phyloP scores from a whole-genome alignment of 2,329 filamentous ascomycete genomes.

The Ophiocordyceps robertsii region DNA sequence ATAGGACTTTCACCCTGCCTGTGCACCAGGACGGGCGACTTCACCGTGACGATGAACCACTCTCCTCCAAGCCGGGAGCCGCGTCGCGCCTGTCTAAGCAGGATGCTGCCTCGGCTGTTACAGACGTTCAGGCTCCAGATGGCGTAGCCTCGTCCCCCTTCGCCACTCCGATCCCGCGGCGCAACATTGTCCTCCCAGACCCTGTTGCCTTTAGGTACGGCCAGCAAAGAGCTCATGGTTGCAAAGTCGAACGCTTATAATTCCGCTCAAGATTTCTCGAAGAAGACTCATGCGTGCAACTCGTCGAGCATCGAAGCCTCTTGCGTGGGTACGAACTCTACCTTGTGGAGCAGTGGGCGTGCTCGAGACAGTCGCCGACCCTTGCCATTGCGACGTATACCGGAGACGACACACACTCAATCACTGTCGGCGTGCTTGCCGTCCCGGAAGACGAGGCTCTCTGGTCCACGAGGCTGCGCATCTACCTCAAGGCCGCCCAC shows the following conservation, averaged over 20 bases:
- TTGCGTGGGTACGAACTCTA: constrained; percentile 85
- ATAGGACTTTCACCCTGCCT: constrained; percentile 3
- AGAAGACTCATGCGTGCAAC: constrained; percentile 63
- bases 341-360: constrained; percentile 94
- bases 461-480: constrained; percentile 67
- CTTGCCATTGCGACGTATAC: constrained; percentile 90
- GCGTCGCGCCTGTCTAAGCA: neutral
- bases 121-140: constrained; percentile 4
- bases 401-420: constrained; percentile 64
- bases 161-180: constrained; percentile 17
- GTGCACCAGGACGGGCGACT: constrained; percentile 3
- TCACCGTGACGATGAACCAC: constrained; percentile 4
- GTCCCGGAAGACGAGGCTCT: constrained; percentile 66
- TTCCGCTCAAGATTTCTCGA: constrained; percentile 53
- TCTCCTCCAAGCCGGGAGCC: neutral
- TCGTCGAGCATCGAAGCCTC: constrained; percentile 57
- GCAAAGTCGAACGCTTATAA: neutral
- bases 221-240: too few relatives aligned
- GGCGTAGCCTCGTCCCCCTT: constrained; percentile 4
- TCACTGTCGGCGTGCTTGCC: constrained; percentile 68
- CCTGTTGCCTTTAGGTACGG: constrained; percentile 41
- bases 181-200: constrained; percentile 43
- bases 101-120: constrained; percentile 1
- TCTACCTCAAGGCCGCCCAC: constrained; percentile 78
- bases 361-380: constrained; percentile 78